These are phyloP conservation scores for Exserohilum turcica DNA, from an alignment of 2,329 filamentous ascomycete genomes.

Conservation along the genomic window DNA sequence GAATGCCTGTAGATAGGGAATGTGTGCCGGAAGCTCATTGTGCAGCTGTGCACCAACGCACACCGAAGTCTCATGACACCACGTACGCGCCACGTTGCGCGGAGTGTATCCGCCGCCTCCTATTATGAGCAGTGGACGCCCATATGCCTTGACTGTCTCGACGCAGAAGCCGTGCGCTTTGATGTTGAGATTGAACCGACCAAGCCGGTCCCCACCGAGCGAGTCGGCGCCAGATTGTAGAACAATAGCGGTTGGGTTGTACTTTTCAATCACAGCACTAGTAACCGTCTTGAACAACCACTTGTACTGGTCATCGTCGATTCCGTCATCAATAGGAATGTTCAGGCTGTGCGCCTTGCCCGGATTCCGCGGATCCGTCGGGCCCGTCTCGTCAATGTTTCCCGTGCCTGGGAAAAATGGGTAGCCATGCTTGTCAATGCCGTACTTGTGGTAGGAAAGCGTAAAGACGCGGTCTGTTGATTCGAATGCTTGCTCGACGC, in stretches of 20 bases:
- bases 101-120: constrained; percentile 97
- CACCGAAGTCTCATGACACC: constrained; percentile 95
- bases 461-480: constrained; percentile 90
- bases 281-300: constrained; percentile 84
- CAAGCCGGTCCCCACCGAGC: constrained; percentile 88
- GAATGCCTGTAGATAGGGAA: constrained; percentile 88
- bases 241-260: constrained; percentile 88
- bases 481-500: constrained; percentile 89
- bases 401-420: constrained; percentile 91
- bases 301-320: constrained; percentile 88
- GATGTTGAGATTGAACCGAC: constrained; percentile 96
- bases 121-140: constrained; percentile 83
- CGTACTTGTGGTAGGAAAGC: constrained; percentile 95
- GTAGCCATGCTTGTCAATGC: constrained; percentile 60
- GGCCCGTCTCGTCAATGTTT: constrained; percentile 83
- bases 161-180: constrained; percentile 92
- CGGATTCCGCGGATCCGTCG: constrained; percentile 79
- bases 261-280: constrained; percentile 76
- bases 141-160: constrained; percentile 80
- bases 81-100: constrained; percentile 92
- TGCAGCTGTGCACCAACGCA: constrained; percentile 76
- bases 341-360: constrained; percentile 90
- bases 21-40: constrained; percentile 75
- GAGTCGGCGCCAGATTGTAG: constrained; percentile 96
- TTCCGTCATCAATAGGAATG: constrained; percentile 86